Evolutionary conservation across 345 rosid species (phyloP).

Genomic region (Luvunga scandens): DNA sequence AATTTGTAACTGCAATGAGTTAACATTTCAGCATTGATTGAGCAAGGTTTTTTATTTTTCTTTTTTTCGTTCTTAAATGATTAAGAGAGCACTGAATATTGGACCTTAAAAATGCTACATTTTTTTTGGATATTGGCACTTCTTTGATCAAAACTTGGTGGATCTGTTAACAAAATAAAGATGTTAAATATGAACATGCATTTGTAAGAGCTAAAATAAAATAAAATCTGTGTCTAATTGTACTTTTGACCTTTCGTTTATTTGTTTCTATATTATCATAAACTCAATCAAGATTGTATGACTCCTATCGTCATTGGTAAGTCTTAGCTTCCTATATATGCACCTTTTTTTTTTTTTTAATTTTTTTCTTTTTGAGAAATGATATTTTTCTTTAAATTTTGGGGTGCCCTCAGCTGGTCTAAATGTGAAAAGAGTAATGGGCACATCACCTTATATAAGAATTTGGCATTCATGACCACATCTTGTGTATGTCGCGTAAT

Average conservation of each 20-base stretch:
- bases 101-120: too few species aligned
- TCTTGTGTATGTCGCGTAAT: conserved; percentile 18
- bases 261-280: too few species aligned
- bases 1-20: too few species aligned
- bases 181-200: neutral
- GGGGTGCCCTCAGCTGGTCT: neutral
- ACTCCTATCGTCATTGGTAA: neutral
- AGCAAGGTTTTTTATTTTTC: too few species aligned
- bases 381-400: too few species aligned
- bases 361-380: neutral
- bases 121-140: too few species aligned
- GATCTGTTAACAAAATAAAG: neutral
- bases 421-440: conserved; percentile 22
- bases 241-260: too few species aligned
- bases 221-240: neutral
- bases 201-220: neutral
- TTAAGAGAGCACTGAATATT: too few species aligned
- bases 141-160: neutral
- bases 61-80: too few species aligned
- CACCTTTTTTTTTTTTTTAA: too few species aligned
- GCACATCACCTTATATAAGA: conserved; percentile 6
- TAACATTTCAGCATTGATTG: too few species aligned
- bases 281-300: too few species aligned
- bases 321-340: neutral
- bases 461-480: conserved; percentile 18